Base-by-base conservation (phyloP, 2,329 filamentous ascomycete genomes). In the Fusarium sp. region DNA sequence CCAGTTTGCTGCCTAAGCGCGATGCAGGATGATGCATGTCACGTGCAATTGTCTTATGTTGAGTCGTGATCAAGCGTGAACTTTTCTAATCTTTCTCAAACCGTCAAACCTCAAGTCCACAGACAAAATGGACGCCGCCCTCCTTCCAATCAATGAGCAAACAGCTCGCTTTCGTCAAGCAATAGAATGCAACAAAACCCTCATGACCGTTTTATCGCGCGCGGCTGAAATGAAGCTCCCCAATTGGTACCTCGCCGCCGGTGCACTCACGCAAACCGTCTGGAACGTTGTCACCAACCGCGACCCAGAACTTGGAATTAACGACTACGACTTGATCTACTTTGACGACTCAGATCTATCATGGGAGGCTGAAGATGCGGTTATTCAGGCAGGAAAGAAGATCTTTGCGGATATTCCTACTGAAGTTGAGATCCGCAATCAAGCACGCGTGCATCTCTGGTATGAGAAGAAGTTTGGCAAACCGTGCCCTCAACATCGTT, bases 381-480 rank as follows among this genome's bases (percentile, higher is more conserved):
- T 78, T 7, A 83, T 83, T 24, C 77, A 80, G n/a, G 54, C 44
- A 1, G 81, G 81, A 5, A 75, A 69, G 20, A 45, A 60, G 8
- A 58, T 83, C 3, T 83, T 82, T 24, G 74, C 76, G 0, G 80
- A 79, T n/a, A 65, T 82, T 2, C 55, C 76, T 7, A 71, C 75
- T 3, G 78, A 82, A 33, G 78, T 83, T 3, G 82, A 83, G 66
- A 82, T 83, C 20, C 79, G 82, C 20, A 83, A 83, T 44, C 82
- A 83, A 57, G 82, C 82, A 6, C 78, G 82, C 14, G 82, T 83
- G 17, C 82, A 83, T 47, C 69, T 83, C 1, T 83, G 82, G 82
- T 83, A 82, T 26, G 73, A 72, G 55, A 45, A 77, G 38, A 81
- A 80, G 44, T 81, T 80, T 20, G 80, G 82, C 10, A 65, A 70